Evolutionary conservation across 371 early-diverging fungal genomes (phyloP), one percentile per base, ranked within the genome.

Genomic region (Rhizopus microsporus): DNA sequence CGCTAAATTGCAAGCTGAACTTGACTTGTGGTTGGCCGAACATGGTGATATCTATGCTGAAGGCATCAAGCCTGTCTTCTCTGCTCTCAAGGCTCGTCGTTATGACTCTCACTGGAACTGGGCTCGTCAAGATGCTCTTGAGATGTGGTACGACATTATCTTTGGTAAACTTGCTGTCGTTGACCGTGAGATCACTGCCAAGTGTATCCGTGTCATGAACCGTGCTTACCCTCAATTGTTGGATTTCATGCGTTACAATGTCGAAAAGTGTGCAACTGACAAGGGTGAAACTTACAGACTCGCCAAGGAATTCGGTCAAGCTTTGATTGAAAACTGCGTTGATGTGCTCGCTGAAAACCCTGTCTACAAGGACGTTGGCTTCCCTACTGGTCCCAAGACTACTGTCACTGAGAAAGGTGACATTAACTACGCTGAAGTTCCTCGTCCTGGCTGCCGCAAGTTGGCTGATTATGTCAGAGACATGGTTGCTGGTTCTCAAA

Each of bases 91-190:
- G 84, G 95, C 90, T 35, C 92, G 97, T 44, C 77, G 71, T 29
- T 96, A 93, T 65, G 95, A 95, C 60, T 96, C 96, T 32, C 89
- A 90, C 85, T 97, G 97, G 97, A 97, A 97, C 81, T 97, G 97
- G 97, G 93, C 90, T 48, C 90, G 95, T 56, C 94, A 94, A 70
- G 95, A 97, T 72, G 93, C 93, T 9, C 74, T 95, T 45, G 83
- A 88, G 45, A 83, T 95, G 65, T 92, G 92, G 81, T 95, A 92
- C 71, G 95, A 94, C 69, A 88, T 94, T 59, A 83, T 97, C 75
- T 95, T 92, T 74, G 96, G 96, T 58, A 85, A 90, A 38, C 80
- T 95, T 54, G 88, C 89, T 54, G 88, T 82, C 59, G 93, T 96
- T 17, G 95, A 96, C 74, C 91, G 95, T 69, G 95, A 94, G 65